Conservation (phyloP, 345 rosid genomes). For the Conringia planisiliqua region DNA sequence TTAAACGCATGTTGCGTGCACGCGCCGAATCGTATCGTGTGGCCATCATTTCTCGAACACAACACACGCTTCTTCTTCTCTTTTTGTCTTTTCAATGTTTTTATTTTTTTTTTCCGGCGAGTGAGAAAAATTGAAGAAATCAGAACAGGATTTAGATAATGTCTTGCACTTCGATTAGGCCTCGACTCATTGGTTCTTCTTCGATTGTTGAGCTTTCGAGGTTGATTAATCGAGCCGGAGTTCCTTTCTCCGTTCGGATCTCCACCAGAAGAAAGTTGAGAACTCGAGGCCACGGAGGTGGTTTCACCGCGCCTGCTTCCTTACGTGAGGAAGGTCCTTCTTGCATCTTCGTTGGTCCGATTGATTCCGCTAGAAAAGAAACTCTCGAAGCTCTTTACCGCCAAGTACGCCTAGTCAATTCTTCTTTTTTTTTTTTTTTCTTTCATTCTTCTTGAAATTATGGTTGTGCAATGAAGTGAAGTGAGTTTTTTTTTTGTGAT, state of each 20-base stretch:
- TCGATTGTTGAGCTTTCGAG: constrained; percentile 40
- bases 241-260: constrained; percentile 50
- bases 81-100: background rate
- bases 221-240: constrained; percentile 35
- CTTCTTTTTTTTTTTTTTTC: background rate
- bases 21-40: constrained; percentile 35
- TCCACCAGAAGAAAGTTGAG: constrained; percentile 23
- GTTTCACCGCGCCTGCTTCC: constrained; percentile 32
- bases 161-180: constrained; percentile 46
- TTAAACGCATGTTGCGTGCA: constrained; percentile 31
- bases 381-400: constrained; percentile 85
- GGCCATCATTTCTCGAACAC: constrained; percentile 19
- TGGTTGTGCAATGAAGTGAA: background rate
- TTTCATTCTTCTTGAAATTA: background rate
- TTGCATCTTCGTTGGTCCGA: constrained; percentile 80
- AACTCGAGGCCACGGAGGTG: constrained; percentile 37
- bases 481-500: background rate
- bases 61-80: constrained; percentile 8
- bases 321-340: constrained; percentile 70
- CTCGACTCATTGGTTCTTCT: constrained; percentile 45
- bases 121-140: background rate
- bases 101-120: constrained; percentile 19
- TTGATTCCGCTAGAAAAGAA: constrained; percentile 89
- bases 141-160: background rate
- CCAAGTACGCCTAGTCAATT: constrained; percentile 40